Evolutionary conservation across 192 early-diverging fungal species (phyloP), one percentile per base, ranked within the genome.

Genomic region (Coemansia asiatica): DNA sequence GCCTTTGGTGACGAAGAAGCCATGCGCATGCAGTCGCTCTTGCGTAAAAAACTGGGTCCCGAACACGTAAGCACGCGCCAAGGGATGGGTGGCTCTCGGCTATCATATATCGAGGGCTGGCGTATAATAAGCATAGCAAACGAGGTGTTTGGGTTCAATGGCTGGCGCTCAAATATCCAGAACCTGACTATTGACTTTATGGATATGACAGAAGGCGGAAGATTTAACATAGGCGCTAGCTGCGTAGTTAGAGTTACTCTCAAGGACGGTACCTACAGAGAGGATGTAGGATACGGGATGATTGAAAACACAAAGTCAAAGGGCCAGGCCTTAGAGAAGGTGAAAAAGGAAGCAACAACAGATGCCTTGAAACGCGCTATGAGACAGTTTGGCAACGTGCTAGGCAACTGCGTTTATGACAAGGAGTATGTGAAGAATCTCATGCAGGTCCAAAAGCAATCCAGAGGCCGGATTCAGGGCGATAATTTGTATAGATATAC

Each of bases 91-190:
- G 84, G 84, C 70, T 68, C 69, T 0, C 87, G 87, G 23, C 76
- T 95, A 15, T 82, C 81, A n/a, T 94, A 94, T 59, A 64, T 95
- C 36, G 92, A 94, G 68, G 94, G 92, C 8, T 89, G 88, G 87
- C 89, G 86, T 28, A 87, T 85, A 36, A 91, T 93, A 47, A 89
- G 88, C 65, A 72, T 97, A 31, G 97, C 97, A 51, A 95, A 98
- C 67, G 88, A 93, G 27, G 66, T 96, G 6, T 97, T 98, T 84
- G 97, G 95, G 4, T 97, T 97, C 73, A 86, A 96, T 67, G 95
- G 95, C 10, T 98, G 96, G 96, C 85, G 84, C 38, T 85, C 87
- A 25, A 77, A 76, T 23, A 87, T 98, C 62, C 75, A 86, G n/a
- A 83, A 85, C 53, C 84, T 88, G 46, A 81, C 82, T 3, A 82